Conservation (phyloP, 129 eudicot species). For the Helianthus annuus region HanXRQr2.0-SUNRISE NC_035443.2:82726149-82726648, state of each 20-base stretch:
- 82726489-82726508: constrained; percentile 26
- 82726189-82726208: background rate
- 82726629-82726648: no score
- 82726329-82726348: constrained; percentile 2
- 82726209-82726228: constrained; percentile 28
- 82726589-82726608: background rate
- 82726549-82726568: background rate
- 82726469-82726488: constrained; percentile 29
- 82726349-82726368: background rate
- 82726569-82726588: constrained; percentile 9
- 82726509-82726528: constrained; percentile 21
- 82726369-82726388: constrained; percentile 7
- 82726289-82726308: constrained; percentile 12
- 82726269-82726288: constrained; percentile 35
- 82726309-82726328: constrained; percentile 7
- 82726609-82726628: background rate
- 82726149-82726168: constrained; percentile 9
- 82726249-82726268: constrained; percentile 9
- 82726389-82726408: background rate
- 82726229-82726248: constrained; percentile 11
- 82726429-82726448: background rate
- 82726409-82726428: constrained; percentile 4
- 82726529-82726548: background rate
- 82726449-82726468: constrained; percentile 11
- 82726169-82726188: constrained; percentile 18